Evolutionary conservation across 1,284 basidiomycete species (phyloP), one percentile per base, ranked within the genome.

Genomic region (Heterobasidion annosum): DNA sequence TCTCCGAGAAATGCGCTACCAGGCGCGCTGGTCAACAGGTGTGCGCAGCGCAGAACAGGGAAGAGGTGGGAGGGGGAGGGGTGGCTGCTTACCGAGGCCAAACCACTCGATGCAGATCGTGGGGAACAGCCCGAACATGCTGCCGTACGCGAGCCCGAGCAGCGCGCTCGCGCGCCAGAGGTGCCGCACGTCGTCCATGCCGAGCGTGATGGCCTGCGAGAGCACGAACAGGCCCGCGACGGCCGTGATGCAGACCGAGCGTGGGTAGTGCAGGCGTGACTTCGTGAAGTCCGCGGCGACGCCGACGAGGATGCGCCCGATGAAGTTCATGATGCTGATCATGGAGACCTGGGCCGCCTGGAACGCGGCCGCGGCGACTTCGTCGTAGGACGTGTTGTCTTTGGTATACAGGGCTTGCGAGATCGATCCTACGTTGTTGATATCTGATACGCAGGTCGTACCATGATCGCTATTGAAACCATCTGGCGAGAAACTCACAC

Each of bases 371-470:
- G 92, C 83, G 58, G 77, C 74, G 0, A 76, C 67, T 18, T 81
- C 79, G 61, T 92, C 83, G 61, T 87, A 91, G 3, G 74, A 63
- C 1, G 78, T 68, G 49, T 85, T 78, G 7, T 79, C 79, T 57
- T 85, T 76, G 12, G 86, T 81, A 57, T 85, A 91, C 12, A 98
- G 75, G 0, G 91, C 91, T 65, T 91, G 85, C 0, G 93, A 84
- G 66, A 97, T 92, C 0, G 88, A 87, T n/a, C 93, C 93, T 19
- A 93, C 92, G 61, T 98, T 98, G 70, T 96, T 96, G 72, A 97
- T 97, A 63, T 90, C 88, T 91, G 45, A 25, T 25, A 1, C 3
- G 25, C 25, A 25, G 25, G 25, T 25, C 1, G 25, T 25, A 1
- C 25, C 25, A 25, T 25, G 25, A 25, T 25, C 4, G 3, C 3